These are phyloP conservation scores for Tulasnella sp. DNA, from an alignment of 768 basidiomycete genomes.

Conservation along the genomic window DNA sequence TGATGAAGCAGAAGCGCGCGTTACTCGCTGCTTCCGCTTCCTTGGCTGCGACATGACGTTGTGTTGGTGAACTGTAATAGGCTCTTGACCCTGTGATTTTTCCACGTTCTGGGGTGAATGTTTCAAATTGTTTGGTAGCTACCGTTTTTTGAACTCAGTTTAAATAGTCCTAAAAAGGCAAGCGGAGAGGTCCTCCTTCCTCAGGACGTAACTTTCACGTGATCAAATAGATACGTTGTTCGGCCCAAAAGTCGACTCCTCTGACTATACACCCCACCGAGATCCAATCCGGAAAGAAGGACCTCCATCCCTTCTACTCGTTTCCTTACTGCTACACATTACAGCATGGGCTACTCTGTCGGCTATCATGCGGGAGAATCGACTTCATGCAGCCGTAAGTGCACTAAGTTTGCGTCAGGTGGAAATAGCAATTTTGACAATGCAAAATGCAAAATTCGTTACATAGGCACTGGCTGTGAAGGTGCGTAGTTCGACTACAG, in stretches of 20 bases:
- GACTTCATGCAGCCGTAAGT: neutral
- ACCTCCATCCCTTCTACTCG: too few species aligned
- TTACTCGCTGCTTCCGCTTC: neutral
- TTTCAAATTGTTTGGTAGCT: too few species aligned
- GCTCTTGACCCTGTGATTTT: too few species aligned
- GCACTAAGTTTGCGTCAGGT: too few species aligned
- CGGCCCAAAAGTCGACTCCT: neutral
- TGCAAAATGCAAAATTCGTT: neutral
- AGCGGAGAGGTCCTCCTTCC: neutral
- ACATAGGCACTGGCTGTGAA: neutral
- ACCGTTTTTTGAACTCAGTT: neutral
- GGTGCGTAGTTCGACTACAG: neutral
- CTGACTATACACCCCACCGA: too few species aligned
- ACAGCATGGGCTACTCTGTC: neutral
- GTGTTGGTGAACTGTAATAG: too few species aligned
- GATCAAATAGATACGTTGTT: neutral
- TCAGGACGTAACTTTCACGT: neutral
- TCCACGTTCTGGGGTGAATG: too few species aligned
- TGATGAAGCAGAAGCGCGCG: neutral
- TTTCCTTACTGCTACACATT: too few species aligned
- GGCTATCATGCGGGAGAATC: neutral
- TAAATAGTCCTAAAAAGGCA: neutral
- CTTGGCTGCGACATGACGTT: neutral
- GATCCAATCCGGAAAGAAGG: too few species aligned
- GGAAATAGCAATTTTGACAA: neutral